A percentile compares a stretch with the other conserved stretches of the same genome.
Conservation (phyloP, 2,329 filamentous ascomycete genomes). For the Fusarium kyushuense region DNA sequence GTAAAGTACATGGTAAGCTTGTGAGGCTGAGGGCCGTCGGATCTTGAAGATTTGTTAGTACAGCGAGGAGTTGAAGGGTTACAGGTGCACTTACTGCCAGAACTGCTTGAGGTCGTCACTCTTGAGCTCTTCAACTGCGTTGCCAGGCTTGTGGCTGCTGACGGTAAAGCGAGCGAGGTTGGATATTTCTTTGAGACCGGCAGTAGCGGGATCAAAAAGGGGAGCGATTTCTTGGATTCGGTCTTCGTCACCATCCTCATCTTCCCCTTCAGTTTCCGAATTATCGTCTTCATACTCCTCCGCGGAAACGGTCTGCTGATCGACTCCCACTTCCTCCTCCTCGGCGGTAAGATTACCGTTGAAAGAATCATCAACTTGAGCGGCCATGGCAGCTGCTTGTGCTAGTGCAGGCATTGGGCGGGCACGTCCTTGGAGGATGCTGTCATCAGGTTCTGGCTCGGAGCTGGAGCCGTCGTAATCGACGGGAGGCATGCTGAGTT, state of each 20-base stretch:
- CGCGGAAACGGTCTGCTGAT: conserved; percentile 43
- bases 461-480: conserved; percentile 54
- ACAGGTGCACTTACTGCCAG: conserved; percentile 75
- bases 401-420: conserved; percentile 34
- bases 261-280: conserved; percentile 48
- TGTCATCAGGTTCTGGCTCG: conserved; percentile 52
- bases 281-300: conserved; percentile 52
- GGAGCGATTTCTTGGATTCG: conserved; percentile 43
- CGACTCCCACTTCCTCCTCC: conserved; percentile 12
- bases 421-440: conserved; percentile 51
- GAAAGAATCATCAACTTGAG: conserved; percentile 49
- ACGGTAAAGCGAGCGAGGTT: conserved; percentile 87
- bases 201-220: conserved; percentile 66
- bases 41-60: conserved; percentile 59
- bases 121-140: conserved; percentile 80
- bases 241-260: conserved; percentile 44
- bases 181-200: conserved; percentile 82
- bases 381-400: conserved; percentile 30
- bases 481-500: conserved; percentile 54
- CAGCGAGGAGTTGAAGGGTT: neutral
- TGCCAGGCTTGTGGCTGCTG: conserved; percentile 83
- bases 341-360: conserved; percentile 44
- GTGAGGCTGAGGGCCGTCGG: conserved; percentile 86
- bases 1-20: conserved; percentile 87
- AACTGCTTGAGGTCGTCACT: conserved; percentile 78